These are phyloP conservation scores for Aspergillus diversus DNA, from an alignment of 495 filamentous ascomycete genomes.

Conservation along the genomic window DNA sequence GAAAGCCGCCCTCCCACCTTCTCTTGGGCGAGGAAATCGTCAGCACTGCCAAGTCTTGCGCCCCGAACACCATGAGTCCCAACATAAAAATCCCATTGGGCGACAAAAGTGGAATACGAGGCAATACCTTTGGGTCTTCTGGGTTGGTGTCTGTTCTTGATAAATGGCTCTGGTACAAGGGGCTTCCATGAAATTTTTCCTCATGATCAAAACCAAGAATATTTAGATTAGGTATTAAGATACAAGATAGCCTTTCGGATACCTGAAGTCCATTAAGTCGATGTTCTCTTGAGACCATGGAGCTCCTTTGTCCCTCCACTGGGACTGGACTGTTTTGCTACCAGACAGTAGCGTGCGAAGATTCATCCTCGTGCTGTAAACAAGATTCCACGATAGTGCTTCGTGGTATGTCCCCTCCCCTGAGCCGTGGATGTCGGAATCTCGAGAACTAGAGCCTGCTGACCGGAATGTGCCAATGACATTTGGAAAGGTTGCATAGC, in stretches of 20 bases:
- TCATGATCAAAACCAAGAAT: no score
- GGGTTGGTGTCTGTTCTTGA: no score
- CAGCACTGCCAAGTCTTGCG: no score
- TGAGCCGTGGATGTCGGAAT: conserved; percentile 33
- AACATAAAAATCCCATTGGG: no score
- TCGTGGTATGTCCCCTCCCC: conserved; percentile 18
- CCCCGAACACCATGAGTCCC: no score
- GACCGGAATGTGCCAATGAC: conserved; percentile 31
- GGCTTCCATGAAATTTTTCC: no score
- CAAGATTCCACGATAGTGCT: conserved; percentile 29
- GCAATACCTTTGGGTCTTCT: no score
- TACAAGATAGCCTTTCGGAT: conserved; percentile 31
- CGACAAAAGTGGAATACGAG: no score
- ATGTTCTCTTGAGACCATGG: conserved; percentile 30
- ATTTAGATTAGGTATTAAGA: no score
- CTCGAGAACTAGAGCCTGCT: conserved; percentile 25
- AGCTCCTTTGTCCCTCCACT: conserved; percentile 26
- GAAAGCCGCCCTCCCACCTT: no score
- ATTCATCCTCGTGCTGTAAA: conserved; percentile 36
- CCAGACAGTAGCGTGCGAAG: conserved; percentile 31
- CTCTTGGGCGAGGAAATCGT: no score
- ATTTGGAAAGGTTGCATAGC: conserved; percentile 34
- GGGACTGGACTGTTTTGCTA: conserved; percentile 26
- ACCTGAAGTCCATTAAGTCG: conserved; percentile 26
- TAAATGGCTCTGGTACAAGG: no score